These are phyloP conservation scores for Pterocarpus santalinus DNA, from an alignment of 306 rosid genomes.

Conservation along the genomic window DNA sequence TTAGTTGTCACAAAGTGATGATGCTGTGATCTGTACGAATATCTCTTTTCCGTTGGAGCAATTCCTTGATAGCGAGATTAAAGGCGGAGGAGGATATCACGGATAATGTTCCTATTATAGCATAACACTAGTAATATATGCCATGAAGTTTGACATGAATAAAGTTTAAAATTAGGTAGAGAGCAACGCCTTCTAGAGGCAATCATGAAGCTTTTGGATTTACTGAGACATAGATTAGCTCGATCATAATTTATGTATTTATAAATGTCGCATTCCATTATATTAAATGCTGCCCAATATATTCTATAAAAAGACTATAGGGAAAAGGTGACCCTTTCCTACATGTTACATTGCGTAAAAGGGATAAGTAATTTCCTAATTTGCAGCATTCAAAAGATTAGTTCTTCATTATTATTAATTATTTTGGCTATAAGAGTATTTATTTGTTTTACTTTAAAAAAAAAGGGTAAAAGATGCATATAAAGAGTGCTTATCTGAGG, in stretches of 20 bases:
- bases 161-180: neutral
- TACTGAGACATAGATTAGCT: conserved; percentile 9
- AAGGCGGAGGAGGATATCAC: conserved; percentile 30
- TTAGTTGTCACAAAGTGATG: conserved; percentile 29
- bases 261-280: neutral
- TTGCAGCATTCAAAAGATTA: neutral
- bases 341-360: neutral
- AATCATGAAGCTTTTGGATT: conserved; percentile 21
- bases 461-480: no score
- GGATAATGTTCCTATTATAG: conserved; percentile 7
- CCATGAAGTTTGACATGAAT: conserved; percentile 23
- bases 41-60: neutral
- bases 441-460: no score
- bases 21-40: neutral
- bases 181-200: conserved; percentile 22
- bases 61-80: conserved; percentile 27
- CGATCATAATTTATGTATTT: neutral
- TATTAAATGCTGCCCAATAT: neutral
- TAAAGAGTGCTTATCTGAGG: no score
- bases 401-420: neutral
- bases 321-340: neutral
- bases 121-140: neutral
- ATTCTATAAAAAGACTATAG: neutral
- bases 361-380: neutral
- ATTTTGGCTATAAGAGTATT: no score